Evolutionary conservation across 2,329 filamentous ascomycete genomes (phyloP).

Genomic region (Penicillium digitatum): DNA sequence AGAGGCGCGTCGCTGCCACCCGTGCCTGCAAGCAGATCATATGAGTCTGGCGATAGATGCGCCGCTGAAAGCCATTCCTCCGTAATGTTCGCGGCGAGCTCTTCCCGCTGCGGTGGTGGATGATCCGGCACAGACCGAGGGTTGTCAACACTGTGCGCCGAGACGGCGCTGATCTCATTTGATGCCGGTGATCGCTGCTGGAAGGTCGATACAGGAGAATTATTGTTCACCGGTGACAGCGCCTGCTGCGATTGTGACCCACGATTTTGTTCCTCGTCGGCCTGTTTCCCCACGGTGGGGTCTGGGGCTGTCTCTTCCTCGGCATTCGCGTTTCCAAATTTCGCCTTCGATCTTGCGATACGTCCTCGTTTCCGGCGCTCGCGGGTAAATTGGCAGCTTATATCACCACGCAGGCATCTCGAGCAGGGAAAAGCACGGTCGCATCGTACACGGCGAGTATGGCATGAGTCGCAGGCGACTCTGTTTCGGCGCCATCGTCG

Average conservation of each 20-base stretch:
- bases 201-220: slow-evolving; percentile 25
- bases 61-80: slow-evolving; percentile 35
- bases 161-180: slow-evolving; percentile 26
- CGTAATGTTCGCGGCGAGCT: slow-evolving; percentile 24
- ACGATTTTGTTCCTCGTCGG: slow-evolving; percentile 10
- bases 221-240: slow-evolving; percentile 19
- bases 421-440: slow-evolving; percentile 88
- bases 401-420: slow-evolving; percentile 74
- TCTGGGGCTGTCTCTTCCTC: slow-evolving; percentile 1
- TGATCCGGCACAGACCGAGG: slow-evolving; percentile 25
- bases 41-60: slow-evolving; percentile 33
- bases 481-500: slow-evolving; percentile 38
- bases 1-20: slow-evolving; percentile 28
- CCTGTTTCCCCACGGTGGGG: slow-evolving; percentile 4
- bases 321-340: not conserved
- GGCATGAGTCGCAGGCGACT: slow-evolving; percentile 85
- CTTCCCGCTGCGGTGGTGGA: slow-evolving; percentile 18
- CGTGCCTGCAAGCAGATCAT: slow-evolving; percentile 28
- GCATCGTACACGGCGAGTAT: slow-evolving; percentile 87
- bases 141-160: slow-evolving; percentile 30
- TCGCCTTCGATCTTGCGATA: slow-evolving; percentile 63
- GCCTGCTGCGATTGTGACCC: slow-evolving; percentile 7
- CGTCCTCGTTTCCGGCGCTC: slow-evolving; percentile 93
- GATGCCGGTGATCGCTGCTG: slow-evolving; percentile 29
- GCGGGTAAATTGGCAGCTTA: slow-evolving; percentile 75